These are phyloP conservation scores for Podospora tetraspora DNA, from an alignment of 495 filamentous ascomycete species.

Conservation along the genomic window DNA sequence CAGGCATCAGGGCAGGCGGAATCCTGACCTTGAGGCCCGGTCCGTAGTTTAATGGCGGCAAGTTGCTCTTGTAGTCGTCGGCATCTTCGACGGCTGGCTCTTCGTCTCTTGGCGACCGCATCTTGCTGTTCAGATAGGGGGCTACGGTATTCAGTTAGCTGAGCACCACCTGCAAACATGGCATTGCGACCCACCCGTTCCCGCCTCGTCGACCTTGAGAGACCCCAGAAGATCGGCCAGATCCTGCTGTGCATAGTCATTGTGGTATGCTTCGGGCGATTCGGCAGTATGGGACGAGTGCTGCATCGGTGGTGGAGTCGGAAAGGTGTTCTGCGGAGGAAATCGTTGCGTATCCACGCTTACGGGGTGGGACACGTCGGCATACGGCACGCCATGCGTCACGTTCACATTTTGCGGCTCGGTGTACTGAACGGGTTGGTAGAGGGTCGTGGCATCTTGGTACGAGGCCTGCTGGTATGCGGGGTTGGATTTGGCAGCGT, in stretches of 20 bases:
- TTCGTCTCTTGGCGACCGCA: conserved; percentile 52
- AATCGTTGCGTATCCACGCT: conserved; percentile 49
- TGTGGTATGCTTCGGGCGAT: conserved; percentile 49
- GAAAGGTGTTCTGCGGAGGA: conserved; percentile 42
- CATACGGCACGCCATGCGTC: conserved; percentile 46
- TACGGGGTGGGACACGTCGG: conserved; percentile 40
- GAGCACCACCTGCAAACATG: not conserved
- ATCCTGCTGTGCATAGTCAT: conserved; percentile 65
- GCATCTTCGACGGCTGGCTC: conserved; percentile 71
- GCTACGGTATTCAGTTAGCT: conserved; percentile 45
- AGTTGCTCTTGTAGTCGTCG: conserved; percentile 56
- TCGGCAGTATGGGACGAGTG: conserved; percentile 39
- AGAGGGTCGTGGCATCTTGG: conserved; percentile 37
- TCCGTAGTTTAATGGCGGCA: conserved; percentile 62
- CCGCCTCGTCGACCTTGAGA: conserved; percentile 79
- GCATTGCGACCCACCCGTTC: conserved; percentile 63
- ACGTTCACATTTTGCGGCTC: conserved; percentile 39
- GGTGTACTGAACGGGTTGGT: conserved; percentile 42
- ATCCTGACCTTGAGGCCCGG: conserved; percentile 77
- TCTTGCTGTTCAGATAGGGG: conserved; percentile 78
- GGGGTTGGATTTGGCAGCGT: conserved; percentile 30
- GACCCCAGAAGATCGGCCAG: conserved; percentile 79
- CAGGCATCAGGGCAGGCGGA: conserved; percentile 89
- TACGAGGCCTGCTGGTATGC: conserved; percentile 41
- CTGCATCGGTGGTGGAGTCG: conserved; percentile 48